Evolutionary conservation across 2,329 filamentous ascomycete species (phyloP), one percentile per base, ranked within the genome.

Genomic region (Diaporthe sp.): DNA sequence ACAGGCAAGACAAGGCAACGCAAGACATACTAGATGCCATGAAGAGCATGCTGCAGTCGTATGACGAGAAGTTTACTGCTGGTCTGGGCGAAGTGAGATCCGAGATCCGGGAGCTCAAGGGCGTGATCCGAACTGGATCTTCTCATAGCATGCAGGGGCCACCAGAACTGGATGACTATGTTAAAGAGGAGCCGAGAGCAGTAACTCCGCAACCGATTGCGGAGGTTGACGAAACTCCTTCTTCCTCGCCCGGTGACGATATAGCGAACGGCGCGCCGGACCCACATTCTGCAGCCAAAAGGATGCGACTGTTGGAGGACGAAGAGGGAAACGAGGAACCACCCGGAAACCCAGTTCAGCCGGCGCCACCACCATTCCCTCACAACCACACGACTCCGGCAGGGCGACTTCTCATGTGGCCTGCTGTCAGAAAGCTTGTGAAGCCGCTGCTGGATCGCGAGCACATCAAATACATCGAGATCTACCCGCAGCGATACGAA

Each of bases 331-430:
- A 76, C 5, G 75, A 82, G 31, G 79, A 80, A 31, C 77, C 80
- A n/a, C 76, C 77, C 46, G 72, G 76, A 46, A 58, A 58, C 10
- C 84, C 87, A 15, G 88, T 90, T 9, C 85, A 84, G 17, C 89
- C 89, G 1, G 92, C 91, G 62, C 89, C 92, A 78, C 90, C 94
- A 19, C 91, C 93, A 2, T 94, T 98, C 74, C 94, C 95, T 0
- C 90, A 92, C 39, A 94, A 98, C 78, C 96, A 98, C 81, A 97
- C 95, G 0, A 98, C 96, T 0, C 91, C 95, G n/a, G 95, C 95
- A 1, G 94, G 97, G 69, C 91, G 95, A 77, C 87, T 98, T 25
- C 86, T 98, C 39, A 88, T 90, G 62, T 95, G 94, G 92, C 89
- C 89, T 0, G 89, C 92, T 0, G 95, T 97, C 73, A 85, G 88